Evolutionary conservation across 2,329 filamentous ascomycete species (phyloP).

Genomic region (Botrytis pseudocinerea): DNA sequence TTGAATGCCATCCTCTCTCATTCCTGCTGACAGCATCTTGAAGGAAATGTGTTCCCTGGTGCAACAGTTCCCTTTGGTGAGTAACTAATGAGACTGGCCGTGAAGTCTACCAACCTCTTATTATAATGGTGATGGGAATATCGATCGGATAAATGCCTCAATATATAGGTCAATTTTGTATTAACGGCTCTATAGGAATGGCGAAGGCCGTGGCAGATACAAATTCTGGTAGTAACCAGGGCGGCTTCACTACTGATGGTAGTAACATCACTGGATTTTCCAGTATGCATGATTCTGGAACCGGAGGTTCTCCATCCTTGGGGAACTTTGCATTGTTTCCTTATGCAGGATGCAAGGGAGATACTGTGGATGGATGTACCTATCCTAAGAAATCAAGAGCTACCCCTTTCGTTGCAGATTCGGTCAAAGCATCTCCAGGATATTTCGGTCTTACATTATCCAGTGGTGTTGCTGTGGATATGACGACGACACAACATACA

Average conservation of each 20-base stretch:
- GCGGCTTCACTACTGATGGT: constrained; percentile 54
- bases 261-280: constrained; percentile 40
- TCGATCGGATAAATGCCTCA: background rate
- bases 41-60: constrained; percentile 54
- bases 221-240: constrained; percentile 53
- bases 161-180: background rate
- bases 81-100: background rate
- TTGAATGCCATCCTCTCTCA: background rate
- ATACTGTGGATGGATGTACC: constrained; percentile 61
- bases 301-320: constrained; percentile 57
- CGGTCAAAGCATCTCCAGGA: constrained; percentile 60
- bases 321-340: constrained; percentile 75
- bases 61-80: constrained; percentile 54
- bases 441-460: constrained; percentile 63
- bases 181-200: constrained; percentile 42
- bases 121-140: no score
- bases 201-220: constrained; percentile 58
- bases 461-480: constrained; percentile 60
- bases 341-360: constrained; percentile 59
- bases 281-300: constrained; percentile 48
- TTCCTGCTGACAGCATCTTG: constrained; percentile 4
- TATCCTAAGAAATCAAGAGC: constrained; percentile 55
- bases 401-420: constrained; percentile 45
- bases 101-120: background rate
- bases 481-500: constrained; percentile 65